Conservation (phyloP, 1,284 basidiomycete species). For the Ustilago loliicola region DNA sequence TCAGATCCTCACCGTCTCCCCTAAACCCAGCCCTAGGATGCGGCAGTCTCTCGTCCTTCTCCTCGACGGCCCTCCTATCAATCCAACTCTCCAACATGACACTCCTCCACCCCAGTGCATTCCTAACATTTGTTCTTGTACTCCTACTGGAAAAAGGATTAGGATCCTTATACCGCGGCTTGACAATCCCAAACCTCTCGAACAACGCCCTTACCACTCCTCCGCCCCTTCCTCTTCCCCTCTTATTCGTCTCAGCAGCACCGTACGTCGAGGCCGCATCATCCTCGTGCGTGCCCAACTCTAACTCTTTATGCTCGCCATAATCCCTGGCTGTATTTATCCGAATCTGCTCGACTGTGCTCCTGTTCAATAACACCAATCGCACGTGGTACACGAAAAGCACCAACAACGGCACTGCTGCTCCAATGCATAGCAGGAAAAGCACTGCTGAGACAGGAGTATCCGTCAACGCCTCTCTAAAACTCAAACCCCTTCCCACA, state of each 20-base stretch:
- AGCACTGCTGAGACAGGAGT: constrained; percentile 62
- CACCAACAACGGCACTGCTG: constrained; percentile 49
- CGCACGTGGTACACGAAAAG: constrained; percentile 64
- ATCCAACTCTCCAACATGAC: constrained; percentile 50
- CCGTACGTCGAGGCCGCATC: constrained; percentile 20
- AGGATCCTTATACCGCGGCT: constrained; percentile 43
- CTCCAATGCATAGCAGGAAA: constrained; percentile 54
- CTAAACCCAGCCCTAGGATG: constrained; percentile 23
- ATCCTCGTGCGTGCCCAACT: constrained; percentile 18
- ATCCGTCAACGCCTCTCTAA: constrained; percentile 48
- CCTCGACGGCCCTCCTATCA: constrained; percentile 16
- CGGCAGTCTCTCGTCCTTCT: constrained; percentile 4
- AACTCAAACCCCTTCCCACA: constrained; percentile 39
- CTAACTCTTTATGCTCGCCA: constrained; percentile 47
- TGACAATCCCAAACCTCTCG: constrained; percentile 25
- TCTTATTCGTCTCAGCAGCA: constrained; percentile 17
- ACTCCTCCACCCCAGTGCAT: constrained; percentile 50
- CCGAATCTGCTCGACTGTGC: constrained; percentile 69
- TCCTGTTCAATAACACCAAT: constrained; percentile 62
- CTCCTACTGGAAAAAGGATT: constrained; percentile 55
- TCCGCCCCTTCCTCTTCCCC: not conserved
- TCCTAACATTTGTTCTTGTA: constrained; percentile 33
- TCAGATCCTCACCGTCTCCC: not conserved
- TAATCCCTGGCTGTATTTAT: constrained; percentile 59
- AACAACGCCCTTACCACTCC: constrained; percentile 13